Conservation (phyloP, 306 rosid genomes). For the Purshia tridentata region DNA sequence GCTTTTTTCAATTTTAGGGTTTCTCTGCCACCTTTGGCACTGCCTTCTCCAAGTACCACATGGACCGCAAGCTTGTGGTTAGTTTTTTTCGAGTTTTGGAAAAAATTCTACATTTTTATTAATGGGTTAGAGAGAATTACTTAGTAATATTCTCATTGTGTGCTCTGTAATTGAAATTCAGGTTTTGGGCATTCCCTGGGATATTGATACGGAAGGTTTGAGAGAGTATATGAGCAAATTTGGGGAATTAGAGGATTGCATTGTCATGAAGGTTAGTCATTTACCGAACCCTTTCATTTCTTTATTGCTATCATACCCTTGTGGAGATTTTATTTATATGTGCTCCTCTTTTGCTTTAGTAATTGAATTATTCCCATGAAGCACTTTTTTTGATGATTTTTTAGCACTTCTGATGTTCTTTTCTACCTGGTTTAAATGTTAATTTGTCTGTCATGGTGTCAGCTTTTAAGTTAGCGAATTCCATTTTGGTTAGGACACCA, state of each 20-base stretch:
- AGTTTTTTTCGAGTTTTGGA: slow-evolving; percentile 19
- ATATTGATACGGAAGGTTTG: slow-evolving; percentile 75
- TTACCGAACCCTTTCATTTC: background rate
- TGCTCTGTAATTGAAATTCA: slow-evolving; percentile 23
- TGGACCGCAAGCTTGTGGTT: slow-evolving; percentile 97
- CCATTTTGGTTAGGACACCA: too few relatives aligned
- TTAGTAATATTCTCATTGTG: background rate
- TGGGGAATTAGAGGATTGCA: slow-evolving; percentile 85
- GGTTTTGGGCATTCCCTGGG: slow-evolving; percentile 88
- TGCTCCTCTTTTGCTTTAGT: background rate
- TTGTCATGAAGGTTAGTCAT: slow-evolving; percentile 78
- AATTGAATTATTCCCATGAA: background rate
- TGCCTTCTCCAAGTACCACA: slow-evolving; percentile 22
- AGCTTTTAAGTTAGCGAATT: too few relatives aligned
- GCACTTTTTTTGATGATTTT: background rate
- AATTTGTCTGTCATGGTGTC: background rate
- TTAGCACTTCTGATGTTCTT: background rate
- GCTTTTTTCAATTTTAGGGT: slow-evolving; percentile 39
- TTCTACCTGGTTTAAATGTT: background rate
- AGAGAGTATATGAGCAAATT: slow-evolving; percentile 78
- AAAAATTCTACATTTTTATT: background rate
- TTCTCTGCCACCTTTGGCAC: slow-evolving; percentile 31
- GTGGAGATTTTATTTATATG: background rate
- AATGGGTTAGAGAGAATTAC: background rate
- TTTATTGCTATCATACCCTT: background rate